Percentiles rank a stretch among this genome's conserved stretches.
These are phyloP conservation scores for Torrubiellomyces zombiae DNA, from an alignment of 2,329 filamentous ascomycete species.

Conservation along the genomic window DNA sequence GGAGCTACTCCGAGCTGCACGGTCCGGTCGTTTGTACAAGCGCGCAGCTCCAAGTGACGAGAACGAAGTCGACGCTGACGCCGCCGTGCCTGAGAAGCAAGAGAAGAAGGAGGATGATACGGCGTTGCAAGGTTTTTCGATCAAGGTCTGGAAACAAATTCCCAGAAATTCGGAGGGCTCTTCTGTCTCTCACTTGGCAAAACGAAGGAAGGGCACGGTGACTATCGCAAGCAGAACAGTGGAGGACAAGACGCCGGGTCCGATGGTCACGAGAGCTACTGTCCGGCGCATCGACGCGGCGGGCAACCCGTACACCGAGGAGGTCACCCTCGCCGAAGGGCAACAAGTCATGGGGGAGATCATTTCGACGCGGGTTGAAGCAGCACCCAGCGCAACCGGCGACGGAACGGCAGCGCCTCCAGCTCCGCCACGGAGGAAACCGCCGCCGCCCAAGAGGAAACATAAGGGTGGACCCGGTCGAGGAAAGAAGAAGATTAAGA, in stretches of 20 bases:
- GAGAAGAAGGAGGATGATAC: slow-evolving; percentile 51
- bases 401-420: slow-evolving; percentile 30
- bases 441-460: slow-evolving; percentile 67
- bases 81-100: slow-evolving; percentile 26
- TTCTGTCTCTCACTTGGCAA: slow-evolving; percentile 38
- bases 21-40: slow-evolving; percentile 63
- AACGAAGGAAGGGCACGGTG: slow-evolving; percentile 43
- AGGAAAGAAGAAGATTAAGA: slow-evolving; percentile 63
- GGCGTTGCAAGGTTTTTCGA: slow-evolving; percentile 32
- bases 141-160: slow-evolving; percentile 45
- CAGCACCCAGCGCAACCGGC: slow-evolving; percentile 37
- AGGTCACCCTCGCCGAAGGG: slow-evolving; percentile 65
- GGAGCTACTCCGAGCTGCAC: slow-evolving; percentile 64
- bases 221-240: slow-evolving; percentile 37
- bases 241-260: slow-evolving; percentile 24
- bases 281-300: slow-evolving; percentile 63
- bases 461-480: slow-evolving; percentile 58
- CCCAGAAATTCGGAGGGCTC: slow-evolving; percentile 39
- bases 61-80: slow-evolving; percentile 37
- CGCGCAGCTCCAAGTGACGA: slow-evolving; percentile 46
- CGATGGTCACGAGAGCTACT: slow-evolving; percentile 59
- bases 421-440: slow-evolving; percentile 39
- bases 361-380: slow-evolving; percentile 40
- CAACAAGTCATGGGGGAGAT: slow-evolving; percentile 72
- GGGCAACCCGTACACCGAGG: slow-evolving; percentile 71